Evolutionary conservation across 176 grass and related monocot genomes (phyloP).

Genomic region (Carex kokanica): DNA sequence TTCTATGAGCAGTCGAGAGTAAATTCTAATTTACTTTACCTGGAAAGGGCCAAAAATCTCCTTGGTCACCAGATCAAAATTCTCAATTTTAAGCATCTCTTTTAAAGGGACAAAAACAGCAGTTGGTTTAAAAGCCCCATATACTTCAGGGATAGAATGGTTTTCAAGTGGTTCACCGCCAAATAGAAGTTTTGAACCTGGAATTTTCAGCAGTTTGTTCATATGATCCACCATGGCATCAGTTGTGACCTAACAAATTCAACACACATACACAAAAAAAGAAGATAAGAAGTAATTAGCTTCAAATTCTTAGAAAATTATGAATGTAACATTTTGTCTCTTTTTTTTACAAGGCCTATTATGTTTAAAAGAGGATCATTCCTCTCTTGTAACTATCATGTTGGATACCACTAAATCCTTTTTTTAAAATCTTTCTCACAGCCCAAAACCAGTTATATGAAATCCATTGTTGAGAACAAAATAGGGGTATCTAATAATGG

Average conservation of each 20-base stretch:
- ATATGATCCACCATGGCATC: slow-evolving; percentile 69
- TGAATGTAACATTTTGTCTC: not conserved
- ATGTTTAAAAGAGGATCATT: not conserved
- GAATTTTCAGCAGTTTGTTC: slow-evolving; percentile 74
- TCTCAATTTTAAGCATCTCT: slow-evolving; percentile 68
- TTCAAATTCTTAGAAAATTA: not conserved
- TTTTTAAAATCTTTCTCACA: not conserved
- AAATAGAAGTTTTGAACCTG: slow-evolving; percentile 87
- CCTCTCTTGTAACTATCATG: not conserved
- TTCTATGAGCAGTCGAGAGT: not conserved
- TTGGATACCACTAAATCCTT: not conserved
- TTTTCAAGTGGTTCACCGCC: slow-evolving; percentile 74
- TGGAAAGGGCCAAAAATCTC: slow-evolving; percentile 98
- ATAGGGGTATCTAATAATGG: not conserved
- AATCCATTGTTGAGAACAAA: not conserved
- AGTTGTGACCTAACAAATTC: slow-evolving; percentile 61
- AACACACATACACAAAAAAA: not conserved
- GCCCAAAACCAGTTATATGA: not conserved
- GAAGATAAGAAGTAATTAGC: not conserved
- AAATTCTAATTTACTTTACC: slow-evolving; percentile 34
- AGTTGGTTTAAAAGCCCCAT: slow-evolving; percentile 85
- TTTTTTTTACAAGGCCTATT: not conserved
- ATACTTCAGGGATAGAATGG: slow-evolving; percentile 91
- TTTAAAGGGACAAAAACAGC: slow-evolving; percentile 82
- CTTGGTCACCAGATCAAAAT: slow-evolving; percentile 79